Percentiles rank a stretch among this genome's conserved stretches.
Evolutionary conservation across 108 stramenopile genomes (phyloP).

Genomic region (Pseudonitzschia multiseries): DNA sequence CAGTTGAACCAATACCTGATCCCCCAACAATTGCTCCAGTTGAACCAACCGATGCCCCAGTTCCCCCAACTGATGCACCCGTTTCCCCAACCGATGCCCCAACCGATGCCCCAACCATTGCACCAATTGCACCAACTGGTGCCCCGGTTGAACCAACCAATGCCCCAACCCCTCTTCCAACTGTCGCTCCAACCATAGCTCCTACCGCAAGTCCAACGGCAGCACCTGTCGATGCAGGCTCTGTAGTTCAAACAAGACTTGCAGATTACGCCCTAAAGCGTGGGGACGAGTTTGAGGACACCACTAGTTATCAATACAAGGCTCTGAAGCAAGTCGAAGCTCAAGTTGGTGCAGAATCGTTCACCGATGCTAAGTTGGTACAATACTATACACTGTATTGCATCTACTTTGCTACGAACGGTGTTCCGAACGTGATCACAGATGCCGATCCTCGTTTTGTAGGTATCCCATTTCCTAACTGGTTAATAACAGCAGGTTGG

Average conservation of each 20-base stretch:
- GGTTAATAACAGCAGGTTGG: slow-evolving; percentile 24
- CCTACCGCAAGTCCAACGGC: background rate
- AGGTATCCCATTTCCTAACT: slow-evolving; percentile 10
- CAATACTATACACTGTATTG: slow-evolving; percentile 39
- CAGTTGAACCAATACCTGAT: slow-evolving; percentile 3
- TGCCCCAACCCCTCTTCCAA: background rate
- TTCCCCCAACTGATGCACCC: slow-evolving; percentile 24
- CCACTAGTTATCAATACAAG: slow-evolving; percentile 36
- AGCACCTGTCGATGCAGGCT: background rate
- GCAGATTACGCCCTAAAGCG: slow-evolving; percentile 17
- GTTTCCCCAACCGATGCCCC: slow-evolving; percentile 3
- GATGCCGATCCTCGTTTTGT: slow-evolving; percentile 26
- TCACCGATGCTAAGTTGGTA: slow-evolving; percentile 24
- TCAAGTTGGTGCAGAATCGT: slow-evolving; percentile 29
- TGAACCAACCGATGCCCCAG: slow-evolving; percentile 27
- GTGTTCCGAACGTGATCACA: slow-evolving; percentile 29
- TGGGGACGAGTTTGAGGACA: slow-evolving; percentile 37
- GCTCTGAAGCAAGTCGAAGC: slow-evolving; percentile 31
- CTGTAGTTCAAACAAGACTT: slow-evolving; percentile 19
- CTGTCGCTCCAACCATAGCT: background rate
- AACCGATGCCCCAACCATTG: slow-evolving; percentile 2
- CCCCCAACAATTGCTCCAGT: slow-evolving; percentile 24
- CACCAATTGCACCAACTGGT: slow-evolving; percentile 13
- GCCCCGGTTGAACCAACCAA: slow-evolving; percentile 28
- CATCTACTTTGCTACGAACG: slow-evolving; percentile 31